Conservation (phyloP, 78 protist genomes). For the Emiliania huxleyi region DNA sequence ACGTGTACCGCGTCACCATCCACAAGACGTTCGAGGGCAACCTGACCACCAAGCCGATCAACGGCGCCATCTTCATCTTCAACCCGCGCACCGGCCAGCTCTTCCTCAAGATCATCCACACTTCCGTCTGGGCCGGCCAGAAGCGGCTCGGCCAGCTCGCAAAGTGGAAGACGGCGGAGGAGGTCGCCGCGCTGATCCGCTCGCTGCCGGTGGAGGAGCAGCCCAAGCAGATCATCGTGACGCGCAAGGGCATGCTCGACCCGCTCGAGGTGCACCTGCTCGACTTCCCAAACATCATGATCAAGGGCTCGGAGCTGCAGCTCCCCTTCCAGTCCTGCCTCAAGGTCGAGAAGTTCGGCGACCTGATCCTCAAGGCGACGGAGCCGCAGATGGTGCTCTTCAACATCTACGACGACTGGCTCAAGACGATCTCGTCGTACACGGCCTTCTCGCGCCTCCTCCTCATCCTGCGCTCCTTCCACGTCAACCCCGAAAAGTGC, state of each 20-base stretch:
- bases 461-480: slow-evolving; percentile 95
- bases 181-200: slow-evolving; percentile 98
- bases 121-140: slow-evolving; percentile 98
- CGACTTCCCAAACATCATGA: slow-evolving; percentile 97
- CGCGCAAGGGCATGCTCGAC: slow-evolving; percentile 96
- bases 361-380: slow-evolving; percentile 96
- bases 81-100: slow-evolving; percentile 99
- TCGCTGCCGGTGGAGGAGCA: slow-evolving; percentile 98
- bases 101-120: slow-evolving; percentile 98
- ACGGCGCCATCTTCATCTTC: slow-evolving; percentile 99
- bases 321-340: slow-evolving; percentile 97
- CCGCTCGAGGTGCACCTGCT: slow-evolving; percentile 96
- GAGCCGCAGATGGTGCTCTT: slow-evolving; percentile 97
- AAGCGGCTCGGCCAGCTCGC: slow-evolving; percentile 99
- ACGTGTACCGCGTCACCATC: slow-evolving; percentile 98
- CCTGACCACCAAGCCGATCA: slow-evolving; percentile 94
- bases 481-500: slow-evolving; percentile 90
- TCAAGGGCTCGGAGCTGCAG: slow-evolving; percentile 97
- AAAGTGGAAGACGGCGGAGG: slow-evolving; percentile 93
- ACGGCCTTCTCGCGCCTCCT: slow-evolving; percentile 98
- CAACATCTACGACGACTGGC: slow-evolving; percentile 99
- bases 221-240: slow-evolving; percentile 98
- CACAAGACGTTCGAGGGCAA: slow-evolving; percentile 97
- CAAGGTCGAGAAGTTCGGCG: slow-evolving; percentile 97
- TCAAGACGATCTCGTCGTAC: slow-evolving; percentile 81